A percentile compares a stretch with the other conserved stretches of the same genome.
Conservation (phyloP, 306 rosid species). For the Sicyos edulis region DNA sequence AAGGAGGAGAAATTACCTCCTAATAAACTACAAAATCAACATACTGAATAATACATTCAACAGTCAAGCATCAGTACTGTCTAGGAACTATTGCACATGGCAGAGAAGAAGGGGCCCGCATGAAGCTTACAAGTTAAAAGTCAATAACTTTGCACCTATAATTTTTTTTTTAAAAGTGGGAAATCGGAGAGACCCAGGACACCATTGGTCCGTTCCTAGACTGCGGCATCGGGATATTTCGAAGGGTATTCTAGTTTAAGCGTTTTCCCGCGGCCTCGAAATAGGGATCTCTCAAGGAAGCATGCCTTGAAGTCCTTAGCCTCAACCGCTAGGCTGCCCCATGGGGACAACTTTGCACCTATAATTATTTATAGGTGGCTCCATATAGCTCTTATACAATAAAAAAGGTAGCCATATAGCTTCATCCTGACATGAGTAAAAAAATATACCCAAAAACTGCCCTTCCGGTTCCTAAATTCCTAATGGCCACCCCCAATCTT, state of each 20-base stretch:
- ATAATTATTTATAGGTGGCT: too few species aligned
- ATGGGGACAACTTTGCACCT: too few species aligned
- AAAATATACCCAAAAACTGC: not conserved
- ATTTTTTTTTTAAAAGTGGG: not conserved
- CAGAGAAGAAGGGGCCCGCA: not conserved
- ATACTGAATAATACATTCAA: not conserved
- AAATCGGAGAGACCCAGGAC: too few species aligned
- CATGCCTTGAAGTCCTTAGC: too few species aligned
- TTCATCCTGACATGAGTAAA: not conserved
- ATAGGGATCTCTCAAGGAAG: too few species aligned
- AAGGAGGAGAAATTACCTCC: not conserved
- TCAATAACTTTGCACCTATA: not conserved
- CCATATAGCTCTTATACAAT: too few species aligned
- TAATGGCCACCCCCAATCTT: not conserved
- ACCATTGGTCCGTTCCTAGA: too few species aligned
- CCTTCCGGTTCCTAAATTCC: not conserved
- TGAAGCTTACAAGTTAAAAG: not conserved
- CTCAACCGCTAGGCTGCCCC: too few species aligned
- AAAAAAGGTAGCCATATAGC: not conserved
- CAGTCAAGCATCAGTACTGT: not conserved
- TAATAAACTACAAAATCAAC: not conserved
- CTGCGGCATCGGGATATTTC: too few species aligned
- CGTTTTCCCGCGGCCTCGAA: too few species aligned
- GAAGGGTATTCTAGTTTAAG: too few species aligned
- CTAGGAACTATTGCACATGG: not conserved